Percentiles rank a stretch among this genome's conserved stretches.
phyloP scores from a whole-genome alignment of 1,139 yeast genomes.

The Zygosaccharomyces pseudobailii region DNA sequence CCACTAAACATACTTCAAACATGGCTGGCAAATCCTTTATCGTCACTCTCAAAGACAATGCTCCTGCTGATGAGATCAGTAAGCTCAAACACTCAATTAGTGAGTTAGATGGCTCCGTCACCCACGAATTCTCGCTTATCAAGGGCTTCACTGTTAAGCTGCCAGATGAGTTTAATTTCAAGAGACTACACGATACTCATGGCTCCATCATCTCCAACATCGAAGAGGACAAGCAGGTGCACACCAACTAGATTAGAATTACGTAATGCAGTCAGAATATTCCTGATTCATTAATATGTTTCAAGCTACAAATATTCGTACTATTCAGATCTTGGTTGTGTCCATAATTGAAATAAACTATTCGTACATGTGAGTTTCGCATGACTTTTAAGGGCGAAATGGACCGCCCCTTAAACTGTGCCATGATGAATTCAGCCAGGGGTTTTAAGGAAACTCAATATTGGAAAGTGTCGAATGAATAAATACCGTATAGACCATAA shows the following conservation, averaged over 20 bases:
- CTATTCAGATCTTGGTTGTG: neutral
- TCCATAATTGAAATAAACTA: neutral
- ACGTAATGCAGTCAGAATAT: neutral
- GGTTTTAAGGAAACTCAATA: neutral
- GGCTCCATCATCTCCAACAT: conserved; percentile 21
- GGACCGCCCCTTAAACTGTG: neutral
- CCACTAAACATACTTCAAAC: neutral
- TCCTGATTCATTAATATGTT: too few species aligned
- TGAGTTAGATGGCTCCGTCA: conserved; percentile 57
- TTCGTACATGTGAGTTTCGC: neutral
- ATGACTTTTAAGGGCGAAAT: neutral
- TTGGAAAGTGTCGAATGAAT: neutral
- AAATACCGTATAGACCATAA: neutral
- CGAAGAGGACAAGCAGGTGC: conserved; percentile 29
- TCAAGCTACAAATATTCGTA: neutral
- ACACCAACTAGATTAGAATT: neutral
- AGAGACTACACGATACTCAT: conserved; percentile 20
- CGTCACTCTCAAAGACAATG: conserved; percentile 27
- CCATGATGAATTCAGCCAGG: neutral
- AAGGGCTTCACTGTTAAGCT: conserved; percentile 50
- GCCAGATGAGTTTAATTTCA: conserved; percentile 22
- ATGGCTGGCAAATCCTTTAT: conserved; percentile 24
- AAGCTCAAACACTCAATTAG: conserved; percentile 25
- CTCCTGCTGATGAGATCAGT: conserved; percentile 21
- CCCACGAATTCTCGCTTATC: conserved; percentile 59